Evolutionary conservation across 371 early-diverging fungal genomes (phyloP).

Genomic region (Phascolomyces articulosus): DNA sequence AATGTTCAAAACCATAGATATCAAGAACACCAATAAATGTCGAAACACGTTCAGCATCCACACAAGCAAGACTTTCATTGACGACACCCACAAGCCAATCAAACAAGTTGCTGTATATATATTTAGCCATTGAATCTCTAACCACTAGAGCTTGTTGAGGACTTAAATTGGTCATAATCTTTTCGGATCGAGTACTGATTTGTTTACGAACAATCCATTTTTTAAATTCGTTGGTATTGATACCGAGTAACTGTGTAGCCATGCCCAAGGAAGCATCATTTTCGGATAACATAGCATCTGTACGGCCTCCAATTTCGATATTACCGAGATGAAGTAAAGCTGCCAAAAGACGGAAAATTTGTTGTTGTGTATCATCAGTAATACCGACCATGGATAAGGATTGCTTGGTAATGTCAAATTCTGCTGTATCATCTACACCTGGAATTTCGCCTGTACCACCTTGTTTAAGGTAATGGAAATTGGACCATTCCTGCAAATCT

Average conservation of each 20-base stretch:
- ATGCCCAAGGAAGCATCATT: slow-evolving; percentile 69
- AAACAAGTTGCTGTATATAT: slow-evolving; percentile 89
- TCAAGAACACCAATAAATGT: slow-evolving; percentile 95
- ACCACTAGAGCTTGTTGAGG: slow-evolving; percentile 80
- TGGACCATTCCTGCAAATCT: slow-evolving; percentile 70
- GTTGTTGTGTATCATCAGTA: slow-evolving; percentile 74
- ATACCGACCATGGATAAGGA: slow-evolving; percentile 88
- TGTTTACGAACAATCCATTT: slow-evolving; percentile 93
- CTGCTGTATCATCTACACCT: slow-evolving; percentile 89
- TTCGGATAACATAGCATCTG: slow-evolving; percentile 75
- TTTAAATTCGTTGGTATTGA: slow-evolving; percentile 75
- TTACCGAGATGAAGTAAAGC: slow-evolving; percentile 94
- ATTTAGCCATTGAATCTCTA: slow-evolving; percentile 93
- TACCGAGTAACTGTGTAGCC: slow-evolving; percentile 74
- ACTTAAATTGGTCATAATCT: slow-evolving; percentile 79
- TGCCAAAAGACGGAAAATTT: slow-evolving; percentile 87
- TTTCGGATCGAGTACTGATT: slow-evolving; percentile 86
- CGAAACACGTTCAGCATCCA: slow-evolving; percentile 39
- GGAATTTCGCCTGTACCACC: slow-evolving; percentile 80
- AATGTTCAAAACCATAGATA: slow-evolving; percentile 98
- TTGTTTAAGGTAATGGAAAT: slow-evolving; percentile 87
- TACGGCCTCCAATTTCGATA: slow-evolving; percentile 77
- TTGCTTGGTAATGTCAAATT: slow-evolving; percentile 84
- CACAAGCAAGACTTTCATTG: slow-evolving; percentile 75
- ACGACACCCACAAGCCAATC: slow-evolving; percentile 90